Conservation (phyloP, 108 stramenopile species). For the Nitzschia sp. region DNA sequence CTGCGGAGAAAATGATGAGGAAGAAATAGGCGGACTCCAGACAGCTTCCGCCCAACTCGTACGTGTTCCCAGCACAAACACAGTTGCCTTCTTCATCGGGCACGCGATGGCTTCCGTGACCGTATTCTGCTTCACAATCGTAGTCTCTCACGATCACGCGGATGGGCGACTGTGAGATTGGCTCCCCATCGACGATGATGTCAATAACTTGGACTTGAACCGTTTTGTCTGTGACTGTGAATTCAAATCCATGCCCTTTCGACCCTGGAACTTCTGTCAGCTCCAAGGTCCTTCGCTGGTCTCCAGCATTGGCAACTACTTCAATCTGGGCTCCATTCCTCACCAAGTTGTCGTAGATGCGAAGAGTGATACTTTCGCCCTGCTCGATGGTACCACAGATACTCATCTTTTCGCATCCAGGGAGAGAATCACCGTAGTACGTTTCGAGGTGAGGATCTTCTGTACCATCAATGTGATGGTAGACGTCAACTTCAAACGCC, state of each 20-base stretch:
- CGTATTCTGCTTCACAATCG: conserved; percentile 2
- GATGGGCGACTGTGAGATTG: conserved; percentile 36
- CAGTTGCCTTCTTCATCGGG: conserved; percentile 17
- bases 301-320: not conserved
- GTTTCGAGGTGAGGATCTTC: not conserved
- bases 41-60: conserved; percentile 6
- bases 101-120: not conserved
- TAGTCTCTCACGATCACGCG: conserved; percentile 16
- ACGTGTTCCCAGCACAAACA: conserved; percentile 10
- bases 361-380: not conserved
- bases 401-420: conserved; percentile 33
- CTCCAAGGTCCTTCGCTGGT: not conserved
- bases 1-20: not conserved
- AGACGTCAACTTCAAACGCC: conserved; percentile 38
- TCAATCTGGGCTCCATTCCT: not conserved
- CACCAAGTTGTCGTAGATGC: conserved; percentile 21
- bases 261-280: not conserved
- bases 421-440: not conserved
- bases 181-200: conserved; percentile 25
- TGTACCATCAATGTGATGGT: not conserved
- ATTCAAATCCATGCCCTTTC: conserved; percentile 10
- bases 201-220: conserved; percentile 23
- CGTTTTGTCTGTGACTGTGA: conserved; percentile 1
- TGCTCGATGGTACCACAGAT: conserved; percentile 30
- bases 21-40: conserved; percentile 7